Base-by-base conservation (phyloP, 2,329 filamentous ascomycete genomes). In the Alternaria longipes region DNA sequence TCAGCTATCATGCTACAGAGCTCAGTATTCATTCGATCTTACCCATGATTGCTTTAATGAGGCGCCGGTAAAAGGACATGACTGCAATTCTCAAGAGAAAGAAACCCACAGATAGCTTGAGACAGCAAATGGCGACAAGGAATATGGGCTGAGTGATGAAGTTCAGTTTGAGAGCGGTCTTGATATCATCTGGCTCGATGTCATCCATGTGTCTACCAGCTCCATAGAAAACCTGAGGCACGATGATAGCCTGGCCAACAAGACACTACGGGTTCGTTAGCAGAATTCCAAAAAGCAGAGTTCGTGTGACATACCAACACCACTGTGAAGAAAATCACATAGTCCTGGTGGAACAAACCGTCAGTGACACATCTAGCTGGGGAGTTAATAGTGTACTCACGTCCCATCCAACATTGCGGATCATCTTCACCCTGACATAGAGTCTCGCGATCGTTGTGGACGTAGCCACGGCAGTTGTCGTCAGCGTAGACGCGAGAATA, bases 371-470 rank as follows among this genome's bases (percentile, higher is more conserved):
- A n/a, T n/a, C n/a, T n/a, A n/a, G n/a, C n/a, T n/a, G n/a, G n/a
- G n/a, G n/a, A n/a, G n/a, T n/a, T n/a, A n/a, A n/a, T n/a, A n/a
- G 16, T 46, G 16, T 42, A 57, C 71, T 68, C 49, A 75, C 85
- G 76, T 87, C 85, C 66, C 79, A 77, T 3, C 85, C 84, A 22
- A 83, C 72, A 51, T 82, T 83, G 12, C 80, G 81, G 53, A 86
- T 81, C 74, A 86, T 80, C 18, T 73, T 71, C 5, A 80, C 32
- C n/a, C 84, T 79, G 28, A 86, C 85, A 55, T 82, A 84, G 16
- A 83, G 63, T 28, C 84, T 79, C 30, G 80, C 70, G 9, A 75
- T 26, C 5, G 83, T 78, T 0, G 78, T 76, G 16, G 84, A 55
- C 2, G 80, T 67, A 0, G 83, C 81, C 24, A 81, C 56, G 4